These are phyloP conservation scores for Solanum chmielewskii DNA, from an alignment of 257 asterid species.

Conservation along the genomic window DNA sequence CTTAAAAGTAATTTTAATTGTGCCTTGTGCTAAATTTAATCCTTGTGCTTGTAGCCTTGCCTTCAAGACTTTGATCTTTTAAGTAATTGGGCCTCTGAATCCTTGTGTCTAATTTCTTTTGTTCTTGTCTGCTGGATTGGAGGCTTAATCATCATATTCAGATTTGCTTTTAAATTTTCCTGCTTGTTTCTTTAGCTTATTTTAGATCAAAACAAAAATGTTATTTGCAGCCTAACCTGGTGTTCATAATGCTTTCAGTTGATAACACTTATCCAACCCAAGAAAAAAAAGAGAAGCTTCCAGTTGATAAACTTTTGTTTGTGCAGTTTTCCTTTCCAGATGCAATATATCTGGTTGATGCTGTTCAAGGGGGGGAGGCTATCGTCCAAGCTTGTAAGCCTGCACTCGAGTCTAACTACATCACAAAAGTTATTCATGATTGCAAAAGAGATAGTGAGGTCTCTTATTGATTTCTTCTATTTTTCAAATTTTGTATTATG, in stretches of 20 bases:
- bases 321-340: constrained; percentile 83
- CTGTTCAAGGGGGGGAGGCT: constrained; percentile 78
- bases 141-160: background rate
- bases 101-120: background rate
- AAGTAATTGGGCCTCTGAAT: background rate
- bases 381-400: constrained; percentile 94
- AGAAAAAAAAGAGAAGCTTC: background rate
- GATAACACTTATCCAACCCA: background rate
- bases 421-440: constrained; percentile 96
- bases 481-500: constrained; percentile 6
- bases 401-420: constrained; percentile 84
- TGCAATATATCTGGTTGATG: constrained; percentile 94
- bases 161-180: background rate
- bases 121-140: background rate
- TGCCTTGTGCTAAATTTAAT: background rate
- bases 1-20: background rate
- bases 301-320: constrained; percentile 1
- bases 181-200: background rate
- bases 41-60: background rate
- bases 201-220: background rate
- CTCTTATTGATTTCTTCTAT: constrained; percentile 32
- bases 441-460: constrained; percentile 99
- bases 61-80: background rate
- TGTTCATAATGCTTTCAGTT: background rate
- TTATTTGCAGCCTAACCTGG: background rate